Evolutionary conservation across 257 asterid species (phyloP).

Genomic region (Mitragyna speciosa): DNA sequence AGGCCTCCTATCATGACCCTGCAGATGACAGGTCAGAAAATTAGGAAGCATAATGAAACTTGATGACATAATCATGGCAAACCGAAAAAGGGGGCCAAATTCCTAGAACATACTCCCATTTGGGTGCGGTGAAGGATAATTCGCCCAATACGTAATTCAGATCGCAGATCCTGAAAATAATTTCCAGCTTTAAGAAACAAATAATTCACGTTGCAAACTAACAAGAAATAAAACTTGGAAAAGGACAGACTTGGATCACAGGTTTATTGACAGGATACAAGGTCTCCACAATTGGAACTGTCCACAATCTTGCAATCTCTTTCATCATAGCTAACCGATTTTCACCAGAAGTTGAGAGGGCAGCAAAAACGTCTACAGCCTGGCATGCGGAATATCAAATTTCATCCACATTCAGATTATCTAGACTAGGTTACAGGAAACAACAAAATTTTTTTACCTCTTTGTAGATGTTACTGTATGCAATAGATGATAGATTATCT

Average conservation of each 20-base stretch:
- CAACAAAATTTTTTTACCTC: constrained; percentile 50
- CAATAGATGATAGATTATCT: constrained; percentile 45
- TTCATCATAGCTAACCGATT: constrained; percentile 68
- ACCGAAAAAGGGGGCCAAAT: constrained; percentile 4
- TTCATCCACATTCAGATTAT: constrained; percentile 10
- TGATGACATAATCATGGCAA: constrained; percentile 4
- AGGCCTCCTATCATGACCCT: constrained; percentile 52
- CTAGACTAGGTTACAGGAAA: neutral
- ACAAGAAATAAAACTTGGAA: neutral
- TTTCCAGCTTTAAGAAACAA: constrained; percentile 22
- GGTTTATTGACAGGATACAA: constrained; percentile 77
- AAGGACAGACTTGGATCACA: constrained; percentile 55
- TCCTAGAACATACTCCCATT: constrained; percentile 44
- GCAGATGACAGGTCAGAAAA: constrained; percentile 16
- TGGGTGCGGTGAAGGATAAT: constrained; percentile 45
- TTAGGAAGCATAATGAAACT: neutral
- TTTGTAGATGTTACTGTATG: constrained; percentile 52
- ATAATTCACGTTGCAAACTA: constrained; percentile 4
- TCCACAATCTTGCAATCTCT: constrained; percentile 71
- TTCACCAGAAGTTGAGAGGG: constrained; percentile 61
- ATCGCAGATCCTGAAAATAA: constrained; percentile 45
- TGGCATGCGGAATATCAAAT: constrained; percentile 33
- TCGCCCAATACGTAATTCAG: constrained; percentile 64
- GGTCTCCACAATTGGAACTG: constrained; percentile 47
- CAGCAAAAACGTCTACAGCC: constrained; percentile 91